Evolutionary conservation across 345 rosid species (phyloP).

Genomic region (Salix caprea): DNA sequence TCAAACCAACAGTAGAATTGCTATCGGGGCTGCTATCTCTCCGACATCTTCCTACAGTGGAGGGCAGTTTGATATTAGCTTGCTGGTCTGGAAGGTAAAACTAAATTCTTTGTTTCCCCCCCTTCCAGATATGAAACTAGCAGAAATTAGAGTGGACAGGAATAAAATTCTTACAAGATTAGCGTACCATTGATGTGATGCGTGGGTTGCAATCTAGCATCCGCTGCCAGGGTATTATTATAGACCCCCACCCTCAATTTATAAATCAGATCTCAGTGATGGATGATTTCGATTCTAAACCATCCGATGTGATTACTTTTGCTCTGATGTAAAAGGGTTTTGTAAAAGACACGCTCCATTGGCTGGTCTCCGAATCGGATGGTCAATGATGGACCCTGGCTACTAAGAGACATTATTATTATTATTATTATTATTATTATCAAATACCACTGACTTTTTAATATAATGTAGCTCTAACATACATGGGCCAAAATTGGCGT

Average conservation of each 20-base stretch:
- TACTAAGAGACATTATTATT: not conserved
- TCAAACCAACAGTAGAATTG: slow-evolving; percentile 76
- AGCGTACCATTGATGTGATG: not conserved
- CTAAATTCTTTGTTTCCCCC: not conserved
- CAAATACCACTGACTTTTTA: not conserved
- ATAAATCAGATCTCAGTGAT: not conserved
- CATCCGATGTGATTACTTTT: slow-evolving; percentile 3
- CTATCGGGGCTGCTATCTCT: slow-evolving; percentile 95
- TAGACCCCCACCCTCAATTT: not conserved
- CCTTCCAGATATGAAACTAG: not conserved
- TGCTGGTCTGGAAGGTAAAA: slow-evolving; percentile 94
- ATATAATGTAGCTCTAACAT: not conserved
- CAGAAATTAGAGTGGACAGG: not conserved
- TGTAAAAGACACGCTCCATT: not conserved
- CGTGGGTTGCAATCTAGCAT: not conserved
- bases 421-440: too few relatives aligned
- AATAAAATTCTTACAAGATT: too few relatives aligned
- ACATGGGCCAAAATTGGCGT: slow-evolving; percentile 15
- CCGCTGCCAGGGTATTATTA: not conserved
- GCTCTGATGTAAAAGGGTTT: not conserved
- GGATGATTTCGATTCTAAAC: not conserved
- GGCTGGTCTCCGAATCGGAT: not conserved
- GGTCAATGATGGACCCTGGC: not conserved
- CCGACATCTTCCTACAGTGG: slow-evolving; percentile 83
- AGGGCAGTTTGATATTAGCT: slow-evolving; percentile 91